Conservation (phyloP, 2,329 filamentous ascomycete genomes). For the Cladophialophora exuberans region DNA sequence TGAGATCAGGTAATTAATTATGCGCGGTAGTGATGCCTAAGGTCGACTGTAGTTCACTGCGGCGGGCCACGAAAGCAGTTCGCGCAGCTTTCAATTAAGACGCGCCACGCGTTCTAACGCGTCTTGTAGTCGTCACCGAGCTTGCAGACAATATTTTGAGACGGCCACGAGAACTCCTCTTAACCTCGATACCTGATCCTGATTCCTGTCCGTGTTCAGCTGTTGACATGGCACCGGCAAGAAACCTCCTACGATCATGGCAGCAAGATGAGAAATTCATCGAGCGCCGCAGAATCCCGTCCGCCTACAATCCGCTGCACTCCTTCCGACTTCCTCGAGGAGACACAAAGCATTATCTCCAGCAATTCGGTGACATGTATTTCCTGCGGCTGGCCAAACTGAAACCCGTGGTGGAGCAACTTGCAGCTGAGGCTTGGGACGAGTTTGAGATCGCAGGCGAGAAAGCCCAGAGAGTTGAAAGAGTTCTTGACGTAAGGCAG, state of each 20-base stretch:
- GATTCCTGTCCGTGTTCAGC: background rate
- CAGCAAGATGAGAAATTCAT: slow-evolving; percentile 43
- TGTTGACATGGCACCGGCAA: slow-evolving; percentile 20
- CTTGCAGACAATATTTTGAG: too few species aligned
- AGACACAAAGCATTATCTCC: slow-evolving; percentile 72
- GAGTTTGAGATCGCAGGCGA: slow-evolving; percentile 77
- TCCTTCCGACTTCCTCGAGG: slow-evolving; percentile 73
- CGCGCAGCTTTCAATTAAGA: too few species aligned
- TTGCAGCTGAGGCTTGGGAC: slow-evolving; percentile 76
- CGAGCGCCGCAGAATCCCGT: slow-evolving; percentile 54
- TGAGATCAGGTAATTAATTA: too few species aligned
- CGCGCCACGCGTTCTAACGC: too few species aligned
- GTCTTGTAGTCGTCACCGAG: too few species aligned
- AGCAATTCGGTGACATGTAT: slow-evolving; percentile 98
- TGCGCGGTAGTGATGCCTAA: too few species aligned
- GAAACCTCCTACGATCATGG: slow-evolving; percentile 23
- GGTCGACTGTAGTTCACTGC: too few species aligned
- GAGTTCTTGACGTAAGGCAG: slow-evolving; percentile 93
- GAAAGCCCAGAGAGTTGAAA: slow-evolving; percentile 73
- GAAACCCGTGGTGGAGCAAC: slow-evolving; percentile 77
- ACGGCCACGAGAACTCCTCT: background rate
- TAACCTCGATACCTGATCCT: background rate
- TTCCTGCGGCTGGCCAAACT: slow-evolving; percentile 86
- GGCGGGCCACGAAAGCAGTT: too few species aligned
- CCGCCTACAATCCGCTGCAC: slow-evolving; percentile 72